Base-by-base conservation (phyloP, 202 grass and related monocot species). In the Schoenoplectus tabernaemontani region DNA sequence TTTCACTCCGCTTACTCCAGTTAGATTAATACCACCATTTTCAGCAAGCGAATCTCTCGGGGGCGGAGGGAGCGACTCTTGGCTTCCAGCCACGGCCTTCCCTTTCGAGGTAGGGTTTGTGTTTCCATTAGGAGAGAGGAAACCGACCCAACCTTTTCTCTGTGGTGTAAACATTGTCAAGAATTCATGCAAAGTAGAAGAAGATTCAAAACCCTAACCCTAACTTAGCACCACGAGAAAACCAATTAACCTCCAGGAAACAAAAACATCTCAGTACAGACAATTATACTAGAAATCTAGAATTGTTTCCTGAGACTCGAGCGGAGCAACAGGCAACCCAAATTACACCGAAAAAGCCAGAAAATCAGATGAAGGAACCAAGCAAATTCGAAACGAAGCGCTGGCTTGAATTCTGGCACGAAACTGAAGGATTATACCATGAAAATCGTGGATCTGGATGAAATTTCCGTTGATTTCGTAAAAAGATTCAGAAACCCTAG, bases 131-230 rank as follows among this genome's bases (percentile, higher is more conserved):
- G 89, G 87, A 7, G 86, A 91, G 19, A 87, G 84, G 89, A 91
- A 97, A 10, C 91, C 87, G 9, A 84, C 70, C 87, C 87, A 92
- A 57, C 86, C 85, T 68, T 94, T 98, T 15, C 86, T 86, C 86
- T 94, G 87, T 80, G 95, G 91, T 78, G 89, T 98, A 85, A 98
- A 95, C 95, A 98, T 98, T 3, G 80, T 85, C 46, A 62, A 4
- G 9, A 66, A 1, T 24, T 51, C 48, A 82, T 63, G 26, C 76
- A 58, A 28, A 46, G 6, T 13, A 6, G 42, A 46, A 70, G 32
- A 51, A 63, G 1, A 66, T 64, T 26, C 24, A 30, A 56, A 57
- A 57, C 38, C 22, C 44, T 78, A 60, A 78, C 54, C 75, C 77
- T 60, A 79, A 48, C 42, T 79, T 36, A 64, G 23, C 69, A n/a